Conservation (phyloP, 192 early-diverging fungal genomes). For the Pecoramyces ruminantium region DNA sequence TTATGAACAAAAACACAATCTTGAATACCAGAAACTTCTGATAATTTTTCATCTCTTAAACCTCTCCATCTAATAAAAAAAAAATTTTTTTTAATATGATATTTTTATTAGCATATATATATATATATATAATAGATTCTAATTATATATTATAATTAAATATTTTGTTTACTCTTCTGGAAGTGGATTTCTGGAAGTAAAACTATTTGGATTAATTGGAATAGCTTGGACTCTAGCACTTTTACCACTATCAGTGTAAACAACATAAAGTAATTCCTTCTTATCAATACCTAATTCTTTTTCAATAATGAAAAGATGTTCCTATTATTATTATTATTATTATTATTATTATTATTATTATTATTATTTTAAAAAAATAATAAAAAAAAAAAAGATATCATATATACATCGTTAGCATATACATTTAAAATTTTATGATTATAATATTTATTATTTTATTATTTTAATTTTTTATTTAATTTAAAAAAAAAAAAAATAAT, state of each 20-base stretch:
- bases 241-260: neutral
- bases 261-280: neutral
- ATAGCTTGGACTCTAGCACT: neutral
- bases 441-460: too few species aligned
- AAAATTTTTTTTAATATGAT: neutral
- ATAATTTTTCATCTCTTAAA: neutral
- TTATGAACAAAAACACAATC: neutral
- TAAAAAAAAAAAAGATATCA: too few species aligned
- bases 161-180: neutral
- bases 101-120: too few species aligned
- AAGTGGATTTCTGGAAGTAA: neutral
- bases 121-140: neutral
- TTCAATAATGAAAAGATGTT: neutral
- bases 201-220: neutral
- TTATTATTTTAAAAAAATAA: too few species aligned
- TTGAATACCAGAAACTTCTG: neutral
- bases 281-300: neutral
- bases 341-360: too few species aligned
- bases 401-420: too few species aligned
- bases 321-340: neutral
- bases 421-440: too few species aligned
- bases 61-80: neutral
- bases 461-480: too few species aligned
- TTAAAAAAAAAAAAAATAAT: too few species aligned
- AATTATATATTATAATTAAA: too few species aligned